Base-by-base conservation (phyloP, 208 protist genomes). In the Tetramitus jugosus region DNA sequence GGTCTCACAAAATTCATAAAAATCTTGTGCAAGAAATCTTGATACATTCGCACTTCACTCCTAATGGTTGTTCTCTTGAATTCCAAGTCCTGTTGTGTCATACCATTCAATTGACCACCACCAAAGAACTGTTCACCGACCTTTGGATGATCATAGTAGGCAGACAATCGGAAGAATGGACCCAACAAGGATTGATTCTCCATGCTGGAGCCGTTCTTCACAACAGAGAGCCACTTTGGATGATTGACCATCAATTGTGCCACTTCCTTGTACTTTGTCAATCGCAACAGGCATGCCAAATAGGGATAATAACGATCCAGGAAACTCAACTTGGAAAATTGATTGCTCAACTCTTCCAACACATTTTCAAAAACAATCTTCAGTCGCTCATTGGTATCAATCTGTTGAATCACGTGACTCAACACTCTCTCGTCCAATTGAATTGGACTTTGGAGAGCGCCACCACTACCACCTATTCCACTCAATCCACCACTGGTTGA, bases 51-150 rank as follows among this genome's bases (percentile, higher is more conserved):
- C 6, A 77, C 61, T 39, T 52, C 40, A 3, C 17, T 61, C 20
- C 62, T 3, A 20, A 77, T 31, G 33, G 17, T 35, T 33, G 17
- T 10, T 35, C 56, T 77, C 17, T 52, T 71, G 26, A 42, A n/a
- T 33, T 20, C 3, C 2, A 77, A 20, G 26, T 74, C 42, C 53
- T 74, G 39, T 7, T 33, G 33, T 23, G 42, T 74, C 26, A 74
- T 39, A 8, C n/a, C 53, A 23, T 74, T 31, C 33, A 74, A 39
- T 26, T 74, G 13, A n/a, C n/a, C n/a, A 2, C 3, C 8, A n/a
- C 67, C 4, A 35, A 69, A 77, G 26, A 39, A 56, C 10, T 77
- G 74, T 52, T 77, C 23, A 40, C 74, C 61, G 31, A 71, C 74
- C 53, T 37, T 29, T 61, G 43, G 23, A 35, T 60, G 40, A 23